phyloP scores from a whole-genome alignment of 2,329 filamentous ascomycete species.

The Aquanectria penicillioides region DNA sequence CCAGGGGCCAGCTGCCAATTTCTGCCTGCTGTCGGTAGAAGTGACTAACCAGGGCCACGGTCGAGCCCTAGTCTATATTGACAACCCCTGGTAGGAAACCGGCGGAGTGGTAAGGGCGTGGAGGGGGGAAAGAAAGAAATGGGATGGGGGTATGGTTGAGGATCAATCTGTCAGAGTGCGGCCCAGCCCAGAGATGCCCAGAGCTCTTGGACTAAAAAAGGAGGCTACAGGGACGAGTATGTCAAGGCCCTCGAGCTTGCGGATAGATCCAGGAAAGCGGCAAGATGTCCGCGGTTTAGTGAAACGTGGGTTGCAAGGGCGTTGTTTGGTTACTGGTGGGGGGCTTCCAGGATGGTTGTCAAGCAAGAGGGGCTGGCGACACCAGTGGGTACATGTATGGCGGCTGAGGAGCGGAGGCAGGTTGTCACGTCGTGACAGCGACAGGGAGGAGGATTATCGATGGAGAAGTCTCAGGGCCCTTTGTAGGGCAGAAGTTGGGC shows the following conservation, averaged over 20 bases:
- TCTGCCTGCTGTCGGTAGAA: constrained; percentile 27
- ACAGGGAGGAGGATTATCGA: constrained; percentile 36
- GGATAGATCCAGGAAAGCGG: constrained; percentile 31
- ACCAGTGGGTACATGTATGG: constrained; percentile 33
- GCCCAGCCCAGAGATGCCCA: constrained; percentile 14
- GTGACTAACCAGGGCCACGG: constrained; percentile 25
- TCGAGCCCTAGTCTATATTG: constrained; percentile 23
- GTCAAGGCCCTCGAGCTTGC: constrained; percentile 23
- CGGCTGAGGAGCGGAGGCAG: constrained; percentile 33
- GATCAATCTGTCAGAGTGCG: constrained; percentile 17
- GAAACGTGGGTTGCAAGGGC: constrained; percentile 36
- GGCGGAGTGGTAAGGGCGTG: constrained; percentile 30
- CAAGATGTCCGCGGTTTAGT: constrained; percentile 28
- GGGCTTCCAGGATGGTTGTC: constrained; percentile 32
- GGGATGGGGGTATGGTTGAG: constrained; percentile 9
- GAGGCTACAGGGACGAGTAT: constrained; percentile 13
- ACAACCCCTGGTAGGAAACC: constrained; percentile 27
- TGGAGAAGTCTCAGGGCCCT: constrained; percentile 30
- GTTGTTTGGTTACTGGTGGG: constrained; percentile 30
- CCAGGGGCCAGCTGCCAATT: constrained; percentile 26
- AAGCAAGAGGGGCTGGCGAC: constrained; percentile 33
- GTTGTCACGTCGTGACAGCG: constrained; percentile 25
- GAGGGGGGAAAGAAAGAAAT: constrained; percentile 3
- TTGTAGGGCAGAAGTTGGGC: constrained; percentile 34
- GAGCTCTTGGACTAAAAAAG: constrained; percentile 7